A percentile compares a stretch with the other conserved stretches of the same genome.
Evolutionary conservation across 257 asterid genomes (phyloP).

Genomic region (Fraxinus cuspidata): DNA sequence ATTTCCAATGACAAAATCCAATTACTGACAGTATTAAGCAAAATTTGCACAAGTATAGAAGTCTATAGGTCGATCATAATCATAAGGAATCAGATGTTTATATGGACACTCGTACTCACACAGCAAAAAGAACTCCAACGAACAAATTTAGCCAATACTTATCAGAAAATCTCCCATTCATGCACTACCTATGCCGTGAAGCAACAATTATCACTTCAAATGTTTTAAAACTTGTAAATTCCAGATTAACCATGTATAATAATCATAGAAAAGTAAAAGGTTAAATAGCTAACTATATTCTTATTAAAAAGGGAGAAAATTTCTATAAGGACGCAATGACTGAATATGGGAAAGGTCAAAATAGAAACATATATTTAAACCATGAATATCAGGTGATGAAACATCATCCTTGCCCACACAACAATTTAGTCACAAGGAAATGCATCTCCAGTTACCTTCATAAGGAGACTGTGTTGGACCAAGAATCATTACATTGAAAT

Average conservation of each 20-base stretch:
- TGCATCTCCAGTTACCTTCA: conserved; percentile 61
- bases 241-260: neutral
- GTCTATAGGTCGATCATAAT: neutral
- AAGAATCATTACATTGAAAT: conserved; percentile 97
- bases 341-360: conserved; percentile 10
- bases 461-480: conserved; percentile 99
- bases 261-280: neutral
- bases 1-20: neutral
- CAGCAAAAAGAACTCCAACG: neutral
- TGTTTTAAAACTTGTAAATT: neutral
- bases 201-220: neutral
- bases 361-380: conserved; percentile 5
- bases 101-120: neutral
- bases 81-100: neutral
- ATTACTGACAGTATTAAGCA: conserved; percentile 3
- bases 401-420: neutral
- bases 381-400: neutral
- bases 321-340: neutral
- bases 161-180: neutral
- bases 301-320: neutral
- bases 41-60: neutral
- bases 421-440: conserved; percentile 3
- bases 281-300: neutral
- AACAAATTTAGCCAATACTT: neutral
- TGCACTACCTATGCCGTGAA: neutral